Conservation (phyloP, 768 basidiomycete species). For the Tephrocybe rancida region DNA sequence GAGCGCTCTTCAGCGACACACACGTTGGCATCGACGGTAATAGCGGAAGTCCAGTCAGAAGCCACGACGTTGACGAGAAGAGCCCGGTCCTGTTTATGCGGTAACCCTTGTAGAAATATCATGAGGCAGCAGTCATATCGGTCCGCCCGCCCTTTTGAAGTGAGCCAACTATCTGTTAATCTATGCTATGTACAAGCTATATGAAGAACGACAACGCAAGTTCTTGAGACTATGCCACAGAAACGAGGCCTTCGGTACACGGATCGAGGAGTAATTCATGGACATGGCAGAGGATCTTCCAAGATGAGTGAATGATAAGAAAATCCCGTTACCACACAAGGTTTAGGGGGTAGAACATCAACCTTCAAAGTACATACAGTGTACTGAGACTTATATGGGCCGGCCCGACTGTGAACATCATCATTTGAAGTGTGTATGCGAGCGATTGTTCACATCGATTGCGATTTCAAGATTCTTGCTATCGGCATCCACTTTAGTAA, state of each 20-base stretch:
- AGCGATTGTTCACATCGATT: too few species aligned
- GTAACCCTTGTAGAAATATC: neutral
- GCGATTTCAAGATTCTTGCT: too few species aligned
- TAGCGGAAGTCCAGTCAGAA: constrained; percentile 1
- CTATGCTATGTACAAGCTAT: neutral
- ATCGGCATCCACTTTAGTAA: too few species aligned
- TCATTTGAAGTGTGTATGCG: too few species aligned
- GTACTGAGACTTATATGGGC: too few species aligned
- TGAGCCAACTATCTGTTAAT: neutral
- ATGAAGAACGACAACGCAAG: neutral
- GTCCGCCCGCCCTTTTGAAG: neutral
- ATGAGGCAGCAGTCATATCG: neutral
- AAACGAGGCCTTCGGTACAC: neutral
- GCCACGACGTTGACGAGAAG: neutral
- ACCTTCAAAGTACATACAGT: neutral
- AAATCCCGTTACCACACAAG: neutral
- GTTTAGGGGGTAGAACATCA: neutral
- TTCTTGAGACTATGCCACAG: neutral
- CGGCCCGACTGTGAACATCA: neutral
- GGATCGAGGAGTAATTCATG: neutral
- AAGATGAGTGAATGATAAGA: constrained; percentile 6
- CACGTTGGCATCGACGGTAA: neutral
- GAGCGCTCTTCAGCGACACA: neutral
- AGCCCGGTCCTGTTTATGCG: neutral
- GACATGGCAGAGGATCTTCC: neutral